Base-by-base conservation (phyloP, 208 protist species). In the Crithidia brevicula region DNA sequence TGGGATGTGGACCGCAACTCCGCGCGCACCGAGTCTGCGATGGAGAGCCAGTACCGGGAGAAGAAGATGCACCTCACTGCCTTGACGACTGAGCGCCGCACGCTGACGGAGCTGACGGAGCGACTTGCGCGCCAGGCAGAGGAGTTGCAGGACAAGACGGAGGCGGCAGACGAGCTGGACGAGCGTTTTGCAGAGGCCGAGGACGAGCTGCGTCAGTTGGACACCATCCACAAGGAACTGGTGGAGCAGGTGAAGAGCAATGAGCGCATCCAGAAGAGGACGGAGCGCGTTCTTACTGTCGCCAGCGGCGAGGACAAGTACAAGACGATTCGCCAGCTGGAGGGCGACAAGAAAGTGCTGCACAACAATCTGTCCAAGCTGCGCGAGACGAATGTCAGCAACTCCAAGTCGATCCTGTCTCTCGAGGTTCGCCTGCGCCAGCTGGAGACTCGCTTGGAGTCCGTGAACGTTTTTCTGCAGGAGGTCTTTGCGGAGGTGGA, bases 211-310 rank as follows among this genome's bases (percentile, higher is more conserved):
- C 67, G 60, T 50, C 46, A 85, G 63, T 56, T 82, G 51, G 72
- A 71, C 50, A 49, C 38, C 5, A 40, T 81, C 40, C 74, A 88
- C 52, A 53, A 69, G 52, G 67, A 81, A 56, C 53, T 85, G 52
- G 20, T 63, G n/a, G 80, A 83, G 30, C 52, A 96, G 71, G 61
- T 91, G 9, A 84, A 78, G 70, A 89, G 80, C 28, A 78, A 82
- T 57, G 78, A 92, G 74, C 90, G 85, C 11, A 77, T 96, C 15
- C 74, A 75, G 45, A 91, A 92, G 74, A 93, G 91, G 69, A 96
- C 92, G 72, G 87, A 96, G 69, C 81, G 83, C 6, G 51, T 91
- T 16, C 66, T 96, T 25, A 78, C 82, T 40, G 23, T 72, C 25
- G 34, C 73, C 15, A 64, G 34, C 40, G 40, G 61, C n/a, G 53